Base-by-base conservation (phyloP, 2,329 filamentous ascomycete genomes). In the Rhytidhysteron rufulum region DNA sequence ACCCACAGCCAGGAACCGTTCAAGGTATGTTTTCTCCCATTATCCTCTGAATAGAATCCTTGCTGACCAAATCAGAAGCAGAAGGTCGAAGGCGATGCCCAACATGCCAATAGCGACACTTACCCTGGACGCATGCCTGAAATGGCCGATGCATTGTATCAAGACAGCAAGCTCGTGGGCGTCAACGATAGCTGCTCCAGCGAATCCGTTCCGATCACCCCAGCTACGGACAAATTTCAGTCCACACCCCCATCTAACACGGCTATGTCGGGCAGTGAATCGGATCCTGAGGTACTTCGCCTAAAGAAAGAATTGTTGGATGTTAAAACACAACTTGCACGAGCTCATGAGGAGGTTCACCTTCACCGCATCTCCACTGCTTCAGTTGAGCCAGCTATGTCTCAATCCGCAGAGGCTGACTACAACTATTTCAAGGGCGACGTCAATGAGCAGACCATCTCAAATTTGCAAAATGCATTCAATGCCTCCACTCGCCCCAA, bases 111-210 rank as follows among this genome's bases (percentile, higher is more conserved):
- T 37, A 58, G 64, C 45, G 86, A 93, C 54, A 82, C 82, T 44
- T 78, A 89, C 37, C 70, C 89, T 48, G 79, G 83, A 41, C 85
- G 83, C 58, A 74, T 91, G 34, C 79, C 80, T n/a, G 82, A 89
- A 61, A 55, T 53, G 5, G 58, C 59, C 2, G 56, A 58, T n/a
- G n/a, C n/a, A n/a, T n/a, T n/a, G n/a, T n/a, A n/a, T n/a, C n/a
- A n/a, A n/a, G n/a, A n/a, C n/a, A n/a, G n/a, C n/a, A n/a, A n/a
- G n/a, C n/a, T n/a, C n/a, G n/a, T n/a, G n/a, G n/a, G n/a, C n/a
- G n/a, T n/a, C n/a, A n/a, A n/a, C 32, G 71, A 61, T 32, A 40
- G 54, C 40, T 66, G 77, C 4, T 74, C 73, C 8, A 79, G 70
- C 64, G 78, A 68, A 50, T 83, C 82, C 2, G 62, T 84, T 21